phyloP scores from a whole-genome alignment of 139 green algal species.

The Marvania coccoides region DNA sequence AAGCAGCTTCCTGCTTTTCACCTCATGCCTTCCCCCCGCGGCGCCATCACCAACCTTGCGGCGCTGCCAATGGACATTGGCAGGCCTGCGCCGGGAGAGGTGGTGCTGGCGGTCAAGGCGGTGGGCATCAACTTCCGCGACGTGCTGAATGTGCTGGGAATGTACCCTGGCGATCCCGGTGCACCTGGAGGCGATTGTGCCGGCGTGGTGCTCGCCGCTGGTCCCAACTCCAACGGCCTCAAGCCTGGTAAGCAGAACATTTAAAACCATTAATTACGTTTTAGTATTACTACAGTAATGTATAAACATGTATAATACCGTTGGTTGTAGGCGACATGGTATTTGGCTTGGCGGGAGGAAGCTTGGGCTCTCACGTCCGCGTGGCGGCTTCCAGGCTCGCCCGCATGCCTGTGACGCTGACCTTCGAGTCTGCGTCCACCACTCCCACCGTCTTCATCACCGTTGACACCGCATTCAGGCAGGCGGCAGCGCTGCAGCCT shows the following conservation, averaged over 20 bases:
- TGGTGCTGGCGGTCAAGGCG: constrained; percentile 36
- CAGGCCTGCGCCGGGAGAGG: constrained; percentile 6
- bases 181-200: constrained; percentile 48
- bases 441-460: constrained; percentile 72
- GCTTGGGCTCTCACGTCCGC: constrained; percentile 53
- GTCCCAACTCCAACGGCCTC: constrained; percentile 3
- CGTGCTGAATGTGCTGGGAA: constrained; percentile 57
- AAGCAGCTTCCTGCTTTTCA: constrained; percentile 5
- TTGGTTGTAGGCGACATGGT: constrained; percentile 46
- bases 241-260: not conserved
- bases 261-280: not conserved
- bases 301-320: not conserved
- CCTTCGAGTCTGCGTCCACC: constrained; percentile 52
- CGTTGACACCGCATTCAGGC: constrained; percentile 37
- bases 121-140: constrained; percentile 59
- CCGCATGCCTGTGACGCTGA: constrained; percentile 42
- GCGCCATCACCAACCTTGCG: constrained; percentile 50
- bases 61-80: constrained; percentile 3
- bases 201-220: constrained; percentile 42
- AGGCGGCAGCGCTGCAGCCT: constrained; percentile 14
- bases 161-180: constrained; percentile 50
- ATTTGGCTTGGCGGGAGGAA: constrained; percentile 71
- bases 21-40: constrained; percentile 41
- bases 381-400: constrained; percentile 32
- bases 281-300: no score